Base-by-base conservation (phyloP, 2,329 filamentous ascomycete species). In the Exophiala spinifera region DNA sequence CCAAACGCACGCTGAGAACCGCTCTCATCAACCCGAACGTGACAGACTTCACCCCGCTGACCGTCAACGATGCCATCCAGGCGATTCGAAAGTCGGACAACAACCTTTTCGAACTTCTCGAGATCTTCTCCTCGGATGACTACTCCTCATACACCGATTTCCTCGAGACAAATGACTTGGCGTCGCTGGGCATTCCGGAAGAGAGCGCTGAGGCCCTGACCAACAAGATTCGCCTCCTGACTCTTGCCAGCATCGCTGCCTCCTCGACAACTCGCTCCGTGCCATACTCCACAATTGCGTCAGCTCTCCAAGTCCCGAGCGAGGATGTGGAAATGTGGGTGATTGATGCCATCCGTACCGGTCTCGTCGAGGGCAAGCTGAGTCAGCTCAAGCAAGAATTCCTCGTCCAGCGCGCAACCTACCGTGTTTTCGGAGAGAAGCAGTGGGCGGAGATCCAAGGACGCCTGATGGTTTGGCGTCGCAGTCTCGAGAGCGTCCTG, bases 271-370 rank as follows among this genome's bases (percentile, higher is more conserved):
- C 84, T 66, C 88, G 92, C 67, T 90, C 94, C 67, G 87, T 99
- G 49, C 87, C 92, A 57, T 99, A 99, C 76, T 79, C 81, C 63
- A 83, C 83, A 67, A 96, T 99, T 69, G 83, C 88, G 62, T 87
- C 87, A 69, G 87, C 90, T 4, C 84, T 99, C 44, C 87, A 94
- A 73, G 85, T 99, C 52, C 85, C 89, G 43, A 69, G 76, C 44
- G 85, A 88, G 61, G 90, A 97, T 61, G 90, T 97, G 39, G 94
- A 99, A 80, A 88, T 92, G 81, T 99, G 94, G 94, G 90, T 95
- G 63, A 99, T 99, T 67, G 94, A 99, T 72, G 91, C 95, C 64
- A 96, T 99, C 75, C 89, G 94, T 64, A 90, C 91, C 45, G 91
- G 91, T 31, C 84, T 99, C 34, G 89, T 99, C 49, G 94, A 99